Percentiles rank a stretch among this genome's conserved stretches.
Evolutionary conservation across 2,329 filamentous ascomycete genomes (phyloP).

Genomic region (Trichoderma sp.): DNA sequence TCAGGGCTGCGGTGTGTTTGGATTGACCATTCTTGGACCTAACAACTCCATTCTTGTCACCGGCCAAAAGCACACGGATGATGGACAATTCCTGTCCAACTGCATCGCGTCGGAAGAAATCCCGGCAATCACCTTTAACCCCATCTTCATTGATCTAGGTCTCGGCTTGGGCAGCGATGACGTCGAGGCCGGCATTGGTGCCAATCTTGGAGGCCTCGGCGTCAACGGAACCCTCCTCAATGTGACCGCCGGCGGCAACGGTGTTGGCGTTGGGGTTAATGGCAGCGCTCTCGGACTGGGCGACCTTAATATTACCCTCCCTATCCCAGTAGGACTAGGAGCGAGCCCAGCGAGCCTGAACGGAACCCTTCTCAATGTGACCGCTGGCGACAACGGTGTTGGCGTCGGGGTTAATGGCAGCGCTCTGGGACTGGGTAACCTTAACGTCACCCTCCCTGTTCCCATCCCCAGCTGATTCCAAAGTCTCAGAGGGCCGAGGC

Average conservation of each 20-base stretch:
- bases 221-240: no score
- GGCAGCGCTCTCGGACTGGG: neutral
- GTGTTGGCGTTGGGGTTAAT: neutral
- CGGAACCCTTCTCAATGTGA: no score
- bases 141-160: neutral
- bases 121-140: neutral
- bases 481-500: neutral
- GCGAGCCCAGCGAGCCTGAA: no score
- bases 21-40: neutral
- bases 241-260: no score
- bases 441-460: no score
- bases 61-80: neutral
- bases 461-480: neutral
- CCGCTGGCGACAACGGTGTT: no score
- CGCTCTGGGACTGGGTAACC: neutral
- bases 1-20: slow-evolving; percentile 18
- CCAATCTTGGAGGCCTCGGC: neutral
- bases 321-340: no score
- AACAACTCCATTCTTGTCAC: neutral
- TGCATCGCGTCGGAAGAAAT: neutral
- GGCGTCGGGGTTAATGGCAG: no score
- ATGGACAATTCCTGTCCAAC: neutral
- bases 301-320: neutral
- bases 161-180: neutral
- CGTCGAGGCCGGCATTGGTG: neutral